phyloP scores from a whole-genome alignment of 176 grass and related monocot species.

The Oryza longistaminata region DNA sequence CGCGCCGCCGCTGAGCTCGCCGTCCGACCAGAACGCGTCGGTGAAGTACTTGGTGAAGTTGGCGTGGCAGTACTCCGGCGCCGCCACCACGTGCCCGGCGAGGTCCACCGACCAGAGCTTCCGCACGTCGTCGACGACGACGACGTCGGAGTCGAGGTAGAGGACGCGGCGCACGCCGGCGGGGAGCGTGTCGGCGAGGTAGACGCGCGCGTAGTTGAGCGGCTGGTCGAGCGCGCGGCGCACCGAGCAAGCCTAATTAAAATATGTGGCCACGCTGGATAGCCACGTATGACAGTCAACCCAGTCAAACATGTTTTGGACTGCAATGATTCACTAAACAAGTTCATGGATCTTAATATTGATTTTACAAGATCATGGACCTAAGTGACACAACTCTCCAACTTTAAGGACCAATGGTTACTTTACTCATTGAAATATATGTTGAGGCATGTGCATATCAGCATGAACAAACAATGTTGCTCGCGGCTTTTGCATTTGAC shows the following conservation, averaged over 20 bases:
- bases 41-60: conserved; percentile 99
- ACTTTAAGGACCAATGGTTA: no score
- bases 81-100: conserved; percentile 52
- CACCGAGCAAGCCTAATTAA: conserved; percentile 42
- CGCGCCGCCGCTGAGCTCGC: conserved; percentile 22
- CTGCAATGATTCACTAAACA: no score
- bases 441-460: no score
- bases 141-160: conserved; percentile 91
- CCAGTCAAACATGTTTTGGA: no score
- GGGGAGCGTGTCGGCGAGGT: conserved; percentile 81
- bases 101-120: conserved; percentile 73
- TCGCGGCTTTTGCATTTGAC: no score
- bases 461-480: no score
- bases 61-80: conserved; percentile 89
- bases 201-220: conserved; percentile 92
- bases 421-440: no score
- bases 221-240: conserved; percentile 91
- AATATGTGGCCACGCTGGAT: no score
- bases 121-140: conserved; percentile 74
- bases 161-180: conserved; percentile 54
- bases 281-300: no score
- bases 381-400: no score
- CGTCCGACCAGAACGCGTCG: conserved; percentile 75
- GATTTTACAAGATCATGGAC: no score
- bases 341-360: no score